A percentile compares a stretch with the other conserved stretches of the same genome.
These are phyloP conservation scores for Asparagopsis taxiformis DNA, from an alignment of 31 red algal genomes.

Conservation along the genomic window DNA sequence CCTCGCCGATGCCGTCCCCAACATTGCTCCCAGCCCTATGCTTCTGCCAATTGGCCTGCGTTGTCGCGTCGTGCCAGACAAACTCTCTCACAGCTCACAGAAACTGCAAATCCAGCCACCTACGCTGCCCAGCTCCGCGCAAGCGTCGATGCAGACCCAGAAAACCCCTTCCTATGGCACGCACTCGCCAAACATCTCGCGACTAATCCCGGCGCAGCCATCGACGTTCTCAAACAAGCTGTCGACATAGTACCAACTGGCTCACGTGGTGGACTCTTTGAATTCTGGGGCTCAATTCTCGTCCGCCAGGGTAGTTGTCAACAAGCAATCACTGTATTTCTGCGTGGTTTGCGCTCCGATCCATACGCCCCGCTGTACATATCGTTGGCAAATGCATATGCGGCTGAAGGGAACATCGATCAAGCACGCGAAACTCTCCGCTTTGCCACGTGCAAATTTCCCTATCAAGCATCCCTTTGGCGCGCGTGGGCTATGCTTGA, in stretches of 20 bases:
- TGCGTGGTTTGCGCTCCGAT: conserved; percentile 16
- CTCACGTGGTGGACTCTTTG: conserved; percentile 21
- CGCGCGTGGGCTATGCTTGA: conserved; percentile 49
- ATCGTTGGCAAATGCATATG: conserved; percentile 21
- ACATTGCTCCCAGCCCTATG: no score
- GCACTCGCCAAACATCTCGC: conserved; percentile 29
- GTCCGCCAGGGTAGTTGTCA: conserved; percentile 13
- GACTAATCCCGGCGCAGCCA: neutral
- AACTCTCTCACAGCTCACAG: conserved; percentile 23
- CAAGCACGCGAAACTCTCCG: conserved; percentile 12
- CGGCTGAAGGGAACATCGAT: neutral
- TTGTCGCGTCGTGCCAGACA: conserved; percentile 27
- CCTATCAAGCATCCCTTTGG: conserved; percentile 20
- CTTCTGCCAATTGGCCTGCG: conserved; percentile 24
- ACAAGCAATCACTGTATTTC: conserved; percentile 2
- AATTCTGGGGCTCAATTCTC: conserved; percentile 13
- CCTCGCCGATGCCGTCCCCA: no score
- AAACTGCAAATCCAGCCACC: neutral
- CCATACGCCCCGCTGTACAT: conserved; percentile 40
- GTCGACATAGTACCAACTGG: conserved; percentile 30
- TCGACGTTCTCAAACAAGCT: conserved; percentile 3
- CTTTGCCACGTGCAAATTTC: neutral
- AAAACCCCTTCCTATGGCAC: conserved; percentile 65
- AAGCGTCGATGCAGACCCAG: neutral
- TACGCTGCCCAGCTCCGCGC: conserved; percentile 1